phyloP scores from a whole-genome alignment of 768 basidiomycete genomes.

The Leccinellum luteum region DNA sequence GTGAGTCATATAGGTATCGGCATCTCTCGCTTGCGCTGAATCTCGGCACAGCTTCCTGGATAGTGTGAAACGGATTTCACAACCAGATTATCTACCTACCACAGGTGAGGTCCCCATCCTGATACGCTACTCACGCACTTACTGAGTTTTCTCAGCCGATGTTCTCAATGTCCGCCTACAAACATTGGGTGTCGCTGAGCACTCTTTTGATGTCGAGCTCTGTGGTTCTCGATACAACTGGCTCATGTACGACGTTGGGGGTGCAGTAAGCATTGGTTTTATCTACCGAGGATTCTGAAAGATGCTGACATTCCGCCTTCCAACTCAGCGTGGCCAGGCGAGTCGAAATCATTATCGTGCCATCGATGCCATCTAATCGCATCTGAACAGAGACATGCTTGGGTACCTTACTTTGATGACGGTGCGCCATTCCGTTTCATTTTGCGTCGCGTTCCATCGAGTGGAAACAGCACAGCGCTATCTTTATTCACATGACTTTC shows the following conservation, averaged over 20 bases:
- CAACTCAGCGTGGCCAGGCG: slow-evolving; percentile 58
- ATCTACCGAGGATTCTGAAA: background rate
- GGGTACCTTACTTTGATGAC: slow-evolving; percentile 86
- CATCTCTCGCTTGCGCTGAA: slow-evolving; percentile 1
- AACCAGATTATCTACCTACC: slow-evolving; percentile 67
- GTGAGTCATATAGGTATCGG: slow-evolving; percentile 40
- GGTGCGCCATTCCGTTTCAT: slow-evolving; percentile 42
- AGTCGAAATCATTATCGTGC: slow-evolving; percentile 20
- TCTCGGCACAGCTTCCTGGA: slow-evolving; percentile 57
- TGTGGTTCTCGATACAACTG: slow-evolving; percentile 66
- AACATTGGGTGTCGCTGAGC: slow-evolving; percentile 77
- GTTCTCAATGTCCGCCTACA: slow-evolving; percentile 77
- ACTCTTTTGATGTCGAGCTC: slow-evolving; percentile 65
- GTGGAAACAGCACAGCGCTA: slow-evolving; percentile 19
- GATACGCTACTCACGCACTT: background rate
- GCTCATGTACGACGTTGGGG: slow-evolving; percentile 83
- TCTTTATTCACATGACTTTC: slow-evolving; percentile 10
- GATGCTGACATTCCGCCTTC: slow-evolving; percentile 8
- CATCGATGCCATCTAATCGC: slow-evolving; percentile 15
- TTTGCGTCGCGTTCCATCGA: slow-evolving; percentile 4
- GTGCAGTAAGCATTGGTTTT: slow-evolving; percentile 53
- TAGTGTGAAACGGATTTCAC: slow-evolving; percentile 60
- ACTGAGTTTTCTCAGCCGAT: slow-evolving; percentile 49
- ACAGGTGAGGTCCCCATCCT: slow-evolving; percentile 45
- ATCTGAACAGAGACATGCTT: slow-evolving; percentile 60